phyloP scores from a whole-genome alignment of 805 yeast genomes.

The Kuraishia floccosa region DNA sequence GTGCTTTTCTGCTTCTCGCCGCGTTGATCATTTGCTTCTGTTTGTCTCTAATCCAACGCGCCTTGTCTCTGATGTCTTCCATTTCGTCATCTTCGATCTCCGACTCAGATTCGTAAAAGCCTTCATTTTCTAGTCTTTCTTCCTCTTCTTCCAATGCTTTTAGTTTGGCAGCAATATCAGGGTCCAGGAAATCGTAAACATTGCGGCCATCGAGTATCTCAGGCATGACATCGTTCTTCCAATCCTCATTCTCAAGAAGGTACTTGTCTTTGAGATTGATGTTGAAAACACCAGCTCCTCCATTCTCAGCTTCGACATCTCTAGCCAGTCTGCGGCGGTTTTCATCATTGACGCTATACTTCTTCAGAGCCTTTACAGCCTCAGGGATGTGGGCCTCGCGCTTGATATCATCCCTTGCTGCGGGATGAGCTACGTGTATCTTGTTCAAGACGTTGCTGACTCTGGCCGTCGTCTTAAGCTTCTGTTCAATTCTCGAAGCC shows the following conservation, averaged over 20 bases:
- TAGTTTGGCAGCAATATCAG: conserved; percentile 87
- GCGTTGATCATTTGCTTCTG: conserved; percentile 90
- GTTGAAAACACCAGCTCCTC: conserved; percentile 98
- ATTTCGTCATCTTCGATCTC: conserved; percentile 49
- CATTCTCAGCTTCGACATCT: conserved; percentile 88
- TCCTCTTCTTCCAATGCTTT: conserved; percentile 96
- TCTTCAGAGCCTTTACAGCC: conserved; percentile 42
- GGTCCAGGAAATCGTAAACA: conserved; percentile 94
- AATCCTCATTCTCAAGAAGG: conserved; percentile 86
- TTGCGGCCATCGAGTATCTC: conserved; percentile 93
- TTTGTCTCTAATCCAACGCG: conserved; percentile 90
- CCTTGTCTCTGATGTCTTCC: conserved; percentile 75
- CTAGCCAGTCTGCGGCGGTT: conserved; percentile 71
- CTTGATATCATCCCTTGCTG: conserved; percentile 73
- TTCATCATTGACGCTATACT: conserved; percentile 74
- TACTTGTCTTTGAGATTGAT: conserved; percentile 89
- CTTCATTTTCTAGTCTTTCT: conserved; percentile 85
- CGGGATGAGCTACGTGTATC: conserved; percentile 90
- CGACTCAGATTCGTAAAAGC: conserved; percentile 87
- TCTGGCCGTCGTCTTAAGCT: conserved; percentile 86
- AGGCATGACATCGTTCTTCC: conserved; percentile 97
- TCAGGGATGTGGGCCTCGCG: conserved; percentile 82
- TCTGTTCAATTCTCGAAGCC: conserved; percentile 93
- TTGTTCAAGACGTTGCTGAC: conserved; percentile 83
- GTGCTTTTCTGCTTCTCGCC: conserved; percentile 75